Conservation (phyloP, 2,329 filamentous ascomycete species). For the Metarhizium guizhouense region DNA sequence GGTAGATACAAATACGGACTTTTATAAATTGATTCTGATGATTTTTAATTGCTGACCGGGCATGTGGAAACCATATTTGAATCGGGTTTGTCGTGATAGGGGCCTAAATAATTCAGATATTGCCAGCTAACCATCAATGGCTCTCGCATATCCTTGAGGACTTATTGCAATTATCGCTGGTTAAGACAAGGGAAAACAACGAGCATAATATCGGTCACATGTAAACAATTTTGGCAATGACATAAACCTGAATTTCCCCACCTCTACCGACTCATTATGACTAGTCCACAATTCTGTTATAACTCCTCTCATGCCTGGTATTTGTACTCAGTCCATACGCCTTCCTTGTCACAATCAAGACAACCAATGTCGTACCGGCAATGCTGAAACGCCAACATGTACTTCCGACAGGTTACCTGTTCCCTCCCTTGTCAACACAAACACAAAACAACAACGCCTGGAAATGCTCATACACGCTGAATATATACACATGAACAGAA, state of each 20-base stretch:
- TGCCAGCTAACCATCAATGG: background rate
- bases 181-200: background rate
- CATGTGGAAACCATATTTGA: background rate
- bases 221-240: background rate
- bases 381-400: background rate
- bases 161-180: too few species aligned
- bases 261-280: constrained; percentile 1
- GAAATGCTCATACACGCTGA: constrained; percentile 1
- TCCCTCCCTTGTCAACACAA: background rate
- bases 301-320: background rate
- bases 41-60: background rate
- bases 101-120: background rate
- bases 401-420: background rate
- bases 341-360: background rate
- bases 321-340: background rate
- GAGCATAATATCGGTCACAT: background rate
- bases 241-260: background rate
- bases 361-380: background rate
- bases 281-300: constrained; percentile 5
- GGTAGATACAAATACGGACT: background rate
- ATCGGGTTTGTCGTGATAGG: too few species aligned
- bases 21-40: background rate
- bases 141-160: background rate
- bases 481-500: background rate
- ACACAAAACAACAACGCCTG: constrained; percentile 6